phyloP scores from a whole-genome alignment of 2,329 filamentous ascomycete species.

The Metarhizium humberi region DNA sequence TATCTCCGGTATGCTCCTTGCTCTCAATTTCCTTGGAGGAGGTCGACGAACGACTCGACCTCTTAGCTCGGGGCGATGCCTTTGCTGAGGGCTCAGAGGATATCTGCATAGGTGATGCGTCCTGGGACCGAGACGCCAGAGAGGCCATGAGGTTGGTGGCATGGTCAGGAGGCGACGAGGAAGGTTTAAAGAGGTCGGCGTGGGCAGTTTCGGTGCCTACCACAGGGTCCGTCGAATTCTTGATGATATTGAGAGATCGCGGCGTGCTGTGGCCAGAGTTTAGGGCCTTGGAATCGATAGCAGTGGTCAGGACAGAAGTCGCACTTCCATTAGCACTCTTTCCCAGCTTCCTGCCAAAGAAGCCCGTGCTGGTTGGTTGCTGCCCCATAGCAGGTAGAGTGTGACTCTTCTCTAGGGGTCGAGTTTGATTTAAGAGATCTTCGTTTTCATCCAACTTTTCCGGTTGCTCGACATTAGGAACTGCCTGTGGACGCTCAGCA shows the following conservation, averaged over 20 bases:
- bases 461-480: constrained; percentile 39
- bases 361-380: constrained; percentile 24
- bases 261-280: constrained; percentile 22
- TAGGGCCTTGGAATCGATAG: constrained; percentile 36
- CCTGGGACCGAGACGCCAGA: constrained; percentile 52
- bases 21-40: constrained; percentile 36
- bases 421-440: constrained; percentile 29
- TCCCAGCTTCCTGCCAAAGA: constrained; percentile 41
- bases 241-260: constrained; percentile 25
- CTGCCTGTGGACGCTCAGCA: constrained; percentile 19
- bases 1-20: constrained; percentile 25
- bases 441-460: constrained; percentile 36
- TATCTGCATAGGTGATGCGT: constrained; percentile 40
- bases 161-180: constrained; percentile 46
- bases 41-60: constrained; percentile 39
- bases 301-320: constrained; percentile 35
- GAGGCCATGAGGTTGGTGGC: constrained; percentile 59
- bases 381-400: constrained; percentile 36
- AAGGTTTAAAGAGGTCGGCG: constrained; percentile 53
- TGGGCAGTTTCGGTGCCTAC: constrained; percentile 59
- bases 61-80: constrained; percentile 27
- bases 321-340: constrained; percentile 23
- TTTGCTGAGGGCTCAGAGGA: constrained; percentile 25
- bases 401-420: constrained; percentile 46
- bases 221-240: constrained; percentile 50